Conservation (phyloP, 306 rosid genomes). For the Hippophae tibetana region DNA sequence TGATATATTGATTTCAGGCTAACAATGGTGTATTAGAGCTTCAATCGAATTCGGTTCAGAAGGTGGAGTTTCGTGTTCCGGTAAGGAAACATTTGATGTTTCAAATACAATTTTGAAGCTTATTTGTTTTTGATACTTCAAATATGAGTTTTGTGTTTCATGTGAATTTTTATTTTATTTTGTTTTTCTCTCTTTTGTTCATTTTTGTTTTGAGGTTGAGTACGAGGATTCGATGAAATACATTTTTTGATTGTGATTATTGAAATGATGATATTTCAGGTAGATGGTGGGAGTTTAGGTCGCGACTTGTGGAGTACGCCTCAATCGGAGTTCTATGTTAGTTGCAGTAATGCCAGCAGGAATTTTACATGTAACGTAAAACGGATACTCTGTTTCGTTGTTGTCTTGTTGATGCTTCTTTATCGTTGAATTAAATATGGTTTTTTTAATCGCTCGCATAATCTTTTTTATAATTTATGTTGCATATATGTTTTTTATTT, state of each 20-base stretch:
- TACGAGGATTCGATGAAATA: too few relatives aligned
- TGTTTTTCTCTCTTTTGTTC: neutral
- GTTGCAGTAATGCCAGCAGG: slow-evolving; percentile 51
- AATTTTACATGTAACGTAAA: slow-evolving; percentile 42
- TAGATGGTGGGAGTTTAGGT: slow-evolving; percentile 30
- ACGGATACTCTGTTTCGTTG: neutral
- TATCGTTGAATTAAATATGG: too few relatives aligned
- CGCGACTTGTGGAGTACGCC: slow-evolving; percentile 58
- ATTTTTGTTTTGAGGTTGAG: too few relatives aligned
- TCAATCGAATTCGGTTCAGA: slow-evolving; percentile 13
- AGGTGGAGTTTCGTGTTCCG: slow-evolving; percentile 27
- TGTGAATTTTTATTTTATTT: neutral
- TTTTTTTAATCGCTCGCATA: too few relatives aligned
- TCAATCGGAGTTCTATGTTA: slow-evolving; percentile 34
- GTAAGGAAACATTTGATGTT: slow-evolving; percentile 9
- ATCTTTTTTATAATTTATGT: too few relatives aligned
- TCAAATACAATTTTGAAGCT: neutral
- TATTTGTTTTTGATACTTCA: neutral
- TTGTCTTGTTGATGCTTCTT: neutral
- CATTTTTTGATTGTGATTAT: neutral
- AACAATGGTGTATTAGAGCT: slow-evolving; percentile 12
- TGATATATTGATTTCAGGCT: slow-evolving; percentile 16
- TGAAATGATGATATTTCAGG: slow-evolving; percentile 19
- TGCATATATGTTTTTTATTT: too few relatives aligned
- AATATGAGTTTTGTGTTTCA: neutral